phyloP scores from a whole-genome alignment of 192 early-diverging fungal genomes.

The Umbelopsis ramanniana region DNA sequence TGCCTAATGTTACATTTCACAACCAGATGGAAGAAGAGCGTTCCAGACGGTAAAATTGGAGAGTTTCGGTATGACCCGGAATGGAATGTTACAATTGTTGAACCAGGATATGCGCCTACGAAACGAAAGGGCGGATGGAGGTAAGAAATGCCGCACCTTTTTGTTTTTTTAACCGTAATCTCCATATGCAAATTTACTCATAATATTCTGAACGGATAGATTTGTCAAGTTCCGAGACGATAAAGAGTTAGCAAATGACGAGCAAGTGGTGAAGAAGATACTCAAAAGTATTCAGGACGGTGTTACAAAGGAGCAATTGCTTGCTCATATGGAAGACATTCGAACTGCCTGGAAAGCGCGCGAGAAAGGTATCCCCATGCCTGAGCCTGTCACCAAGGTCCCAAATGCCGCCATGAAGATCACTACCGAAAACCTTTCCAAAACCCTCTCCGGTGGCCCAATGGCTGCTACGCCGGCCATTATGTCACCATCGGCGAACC shows the following conservation, averaged over 20 bases:
- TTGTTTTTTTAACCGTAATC: not conserved
- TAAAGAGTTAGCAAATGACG: slow-evolving; percentile 62
- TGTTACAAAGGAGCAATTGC: slow-evolving; percentile 52
- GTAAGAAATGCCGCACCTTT: slow-evolving; percentile 3
- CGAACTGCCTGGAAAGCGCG: slow-evolving; percentile 48
- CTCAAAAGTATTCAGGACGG: slow-evolving; percentile 49
- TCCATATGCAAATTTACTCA: not conserved
- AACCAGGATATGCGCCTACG: slow-evolving; percentile 52
- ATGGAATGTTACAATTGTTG: slow-evolving; percentile 56
- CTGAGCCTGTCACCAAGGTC: slow-evolving; percentile 7
- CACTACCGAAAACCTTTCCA: slow-evolving; percentile 5
- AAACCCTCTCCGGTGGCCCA: not conserved
- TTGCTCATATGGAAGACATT: slow-evolving; percentile 38
- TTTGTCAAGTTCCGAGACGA: slow-evolving; percentile 62
- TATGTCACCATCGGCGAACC: not conserved
- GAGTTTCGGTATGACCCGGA: slow-evolving; percentile 60
- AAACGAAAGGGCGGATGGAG: slow-evolving; percentile 58
- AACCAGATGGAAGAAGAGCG: slow-evolving; percentile 52
- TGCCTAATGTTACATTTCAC: not conserved
- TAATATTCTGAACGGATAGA: slow-evolving; percentile 16
- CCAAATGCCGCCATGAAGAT: not conserved
- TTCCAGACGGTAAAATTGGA: slow-evolving; percentile 52
- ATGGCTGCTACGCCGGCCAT: slow-evolving; percentile 5
- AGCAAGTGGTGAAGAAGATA: slow-evolving; percentile 46
- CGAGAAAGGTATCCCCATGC: slow-evolving; percentile 36